These are phyloP conservation scores for Sphaerosporella brunnea DNA, from an alignment of 495 filamentous ascomycete species.

Conservation along the genomic window DNA sequence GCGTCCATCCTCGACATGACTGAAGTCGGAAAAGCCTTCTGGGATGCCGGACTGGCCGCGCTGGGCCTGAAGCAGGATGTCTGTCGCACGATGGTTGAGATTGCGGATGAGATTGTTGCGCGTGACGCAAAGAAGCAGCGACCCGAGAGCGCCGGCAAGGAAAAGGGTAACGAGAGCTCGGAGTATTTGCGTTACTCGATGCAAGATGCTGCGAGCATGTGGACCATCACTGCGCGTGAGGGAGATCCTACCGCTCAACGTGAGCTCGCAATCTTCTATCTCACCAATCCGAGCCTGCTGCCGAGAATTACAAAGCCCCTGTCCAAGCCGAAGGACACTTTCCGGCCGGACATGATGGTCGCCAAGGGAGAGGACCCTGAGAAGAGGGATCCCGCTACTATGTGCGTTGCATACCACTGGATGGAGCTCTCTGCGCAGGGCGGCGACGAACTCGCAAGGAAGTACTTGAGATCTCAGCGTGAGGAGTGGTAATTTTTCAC, in stretches of 20 bases:
- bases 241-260: conserved; percentile 82
- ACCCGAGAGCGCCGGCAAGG: conserved; percentile 26
- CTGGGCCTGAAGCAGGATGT: conserved; percentile 78
- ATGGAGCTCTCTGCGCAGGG: conserved; percentile 82
- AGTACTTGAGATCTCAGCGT: conserved; percentile 55
- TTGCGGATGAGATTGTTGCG: conserved; percentile 57
- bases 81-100: conserved; percentile 74
- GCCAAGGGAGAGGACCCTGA: conserved; percentile 43
- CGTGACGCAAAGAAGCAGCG: conserved; percentile 27
- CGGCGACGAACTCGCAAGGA: conserved; percentile 71
- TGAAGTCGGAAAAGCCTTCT: conserved; percentile 78
- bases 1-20: conserved; percentile 64
- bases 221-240: conserved; percentile 87
- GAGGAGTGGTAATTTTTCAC: conserved; percentile 32
- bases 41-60: conserved; percentile 80
- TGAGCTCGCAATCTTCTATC: conserved; percentile 83
- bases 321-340: conserved; percentile 71
- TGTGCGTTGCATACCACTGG: conserved; percentile 96
- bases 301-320: conserved; percentile 70
- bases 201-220: conserved; percentile 76
- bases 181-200: conserved; percentile 39
- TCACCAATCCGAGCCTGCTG: conserved; percentile 79
- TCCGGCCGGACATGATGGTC: conserved; percentile 76
- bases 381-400: conserved; percentile 66
- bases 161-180: conserved; percentile 28